Evolutionary conservation across 176 grass and related monocot genomes (phyloP), one percentile per base, ranked within the genome.

Genomic region (Alloteropsis semialata): DNA sequence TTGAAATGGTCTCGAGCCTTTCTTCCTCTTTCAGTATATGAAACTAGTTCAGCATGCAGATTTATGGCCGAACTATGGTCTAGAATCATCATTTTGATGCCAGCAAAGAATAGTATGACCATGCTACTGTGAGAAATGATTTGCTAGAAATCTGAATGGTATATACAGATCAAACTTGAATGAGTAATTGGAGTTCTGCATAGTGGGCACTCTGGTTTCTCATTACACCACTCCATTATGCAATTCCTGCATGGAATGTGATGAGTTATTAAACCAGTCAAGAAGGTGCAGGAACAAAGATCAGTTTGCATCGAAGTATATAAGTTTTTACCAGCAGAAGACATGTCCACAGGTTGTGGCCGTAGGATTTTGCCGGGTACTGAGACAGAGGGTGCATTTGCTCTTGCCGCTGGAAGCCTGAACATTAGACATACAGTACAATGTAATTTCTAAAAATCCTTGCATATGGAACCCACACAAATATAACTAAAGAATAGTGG

Each of bases 161-260:
- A 98, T 91, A 96, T 85, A 81, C 96, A 96, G 87, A 95, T 93
- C 76, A 99, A 86, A 84, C 85, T 92, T 55, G 93, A 96, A 89
- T 99, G 96, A 37, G 91, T 94, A 76, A 99, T 94, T 6, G 93
- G 85, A 78, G 89, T 96, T 56, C 91, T 84, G 82, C 96, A 94
- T 60, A 99, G 89, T 59, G 96, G 96, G 63, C 96, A 99, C 74
- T 99, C 93, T 29, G 89, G 96, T 85, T 99, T 99, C 88, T 99
- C 96, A 25, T 96, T 99, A 82, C 96, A 99, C 96, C 96, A 96
- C 83, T 96, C 93, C 93, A 96, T 99, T 83, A 99, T 96, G 72
- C 96, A 99, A 73, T 90, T 96, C 96, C 96, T 96, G 87, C 80
- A 90, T 25, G 67, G 32, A 43, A 82, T 80, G 60, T 14, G 10